Evolutionary conservation across 2,329 filamentous ascomycete genomes (phyloP).

Genomic region (Aureobasidium leucospermi): DNA sequence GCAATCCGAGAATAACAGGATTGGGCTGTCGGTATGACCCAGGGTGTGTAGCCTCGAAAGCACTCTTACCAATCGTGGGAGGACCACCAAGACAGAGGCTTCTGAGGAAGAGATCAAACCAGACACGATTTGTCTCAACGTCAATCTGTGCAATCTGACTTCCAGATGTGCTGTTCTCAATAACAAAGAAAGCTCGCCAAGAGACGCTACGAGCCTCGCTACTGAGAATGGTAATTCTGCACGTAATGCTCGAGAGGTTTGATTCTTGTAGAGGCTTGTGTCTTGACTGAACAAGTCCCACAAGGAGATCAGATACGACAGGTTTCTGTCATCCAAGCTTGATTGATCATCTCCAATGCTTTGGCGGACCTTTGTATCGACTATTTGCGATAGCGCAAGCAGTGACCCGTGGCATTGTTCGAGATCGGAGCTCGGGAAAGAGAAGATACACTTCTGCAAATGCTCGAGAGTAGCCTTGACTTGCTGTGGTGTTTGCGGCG

Average conservation of each 20-base stretch:
- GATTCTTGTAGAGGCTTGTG: not conserved
- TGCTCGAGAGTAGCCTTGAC: not conserved
- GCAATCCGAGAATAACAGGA: conserved; percentile 22
- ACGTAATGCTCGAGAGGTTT: conserved; percentile 17
- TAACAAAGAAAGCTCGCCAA: conserved; percentile 17
- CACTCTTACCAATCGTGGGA: conserved; percentile 20
- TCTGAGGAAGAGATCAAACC: conserved; percentile 25
- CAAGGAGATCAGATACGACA: conserved; percentile 16
- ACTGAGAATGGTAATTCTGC: conserved; percentile 25
- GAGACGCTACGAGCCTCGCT: conserved; percentile 18
- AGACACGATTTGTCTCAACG: not conserved
- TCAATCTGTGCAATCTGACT: not conserved
- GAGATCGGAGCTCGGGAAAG: not conserved
- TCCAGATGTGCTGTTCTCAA: not conserved
- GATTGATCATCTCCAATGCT: conserved; percentile 22
- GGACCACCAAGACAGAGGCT: conserved; percentile 18
- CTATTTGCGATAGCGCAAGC: conserved; percentile 6
- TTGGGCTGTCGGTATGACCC: not conserved
- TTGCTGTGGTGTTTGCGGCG: not conserved
- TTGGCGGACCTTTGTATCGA: conserved; percentile 29
- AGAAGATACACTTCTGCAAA: not conserved
- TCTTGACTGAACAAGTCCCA: conserved; percentile 1
- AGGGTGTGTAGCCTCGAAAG: conserved; percentile 18
- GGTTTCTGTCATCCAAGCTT: conserved; percentile 25
- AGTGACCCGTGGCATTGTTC: conserved; percentile 10